Evolutionary conservation across 1,284 basidiomycete genomes (phyloP).

Genomic region (Mycena sp.): DNA sequence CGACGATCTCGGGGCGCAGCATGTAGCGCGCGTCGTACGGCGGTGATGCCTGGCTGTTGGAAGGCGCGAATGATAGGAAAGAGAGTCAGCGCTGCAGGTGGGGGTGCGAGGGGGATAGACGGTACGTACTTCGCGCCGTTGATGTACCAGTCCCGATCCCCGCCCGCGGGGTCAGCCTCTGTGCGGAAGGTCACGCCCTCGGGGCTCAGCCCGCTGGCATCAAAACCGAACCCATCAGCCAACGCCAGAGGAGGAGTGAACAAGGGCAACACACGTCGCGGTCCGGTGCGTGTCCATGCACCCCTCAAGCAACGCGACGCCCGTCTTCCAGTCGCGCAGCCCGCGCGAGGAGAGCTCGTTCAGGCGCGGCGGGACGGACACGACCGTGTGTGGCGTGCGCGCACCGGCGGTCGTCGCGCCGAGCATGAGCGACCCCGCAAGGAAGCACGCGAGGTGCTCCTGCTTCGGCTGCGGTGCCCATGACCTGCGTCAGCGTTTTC

Average conservation of each 20-base stretch:
- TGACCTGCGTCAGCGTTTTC: conserved; percentile 41
- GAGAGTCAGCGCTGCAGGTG: background rate
- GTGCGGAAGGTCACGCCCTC: conserved; percentile 70
- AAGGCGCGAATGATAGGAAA: background rate
- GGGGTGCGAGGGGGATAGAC: background rate
- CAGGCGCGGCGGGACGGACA: conserved; percentile 63
- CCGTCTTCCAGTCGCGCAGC: conserved; percentile 80
- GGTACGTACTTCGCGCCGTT: conserved; percentile 56
- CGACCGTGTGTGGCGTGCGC: conserved; percentile 47
- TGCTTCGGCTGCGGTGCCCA: conserved; percentile 76
- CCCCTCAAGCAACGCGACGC: conserved; percentile 79
- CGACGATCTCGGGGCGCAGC: conserved; percentile 77
- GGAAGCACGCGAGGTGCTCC: conserved; percentile 84
- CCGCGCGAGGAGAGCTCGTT: conserved; percentile 60
- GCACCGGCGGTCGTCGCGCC: conserved; percentile 68
- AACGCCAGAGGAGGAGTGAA: background rate
- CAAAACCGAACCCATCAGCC: background rate
- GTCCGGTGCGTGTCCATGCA: conserved; percentile 87
- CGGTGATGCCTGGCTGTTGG: conserved; percentile 38
- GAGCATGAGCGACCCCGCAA: conserved; percentile 78
- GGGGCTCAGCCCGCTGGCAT: conserved; percentile 65
- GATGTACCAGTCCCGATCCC: conserved; percentile 74
- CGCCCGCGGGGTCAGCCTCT: conserved; percentile 39
- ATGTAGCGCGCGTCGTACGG: conserved; percentile 80
- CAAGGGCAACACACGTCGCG: conserved; percentile 63